phyloP scores from a whole-genome alignment of 129 eudicot genomes.

The Cynara cardunculus region DNA sequence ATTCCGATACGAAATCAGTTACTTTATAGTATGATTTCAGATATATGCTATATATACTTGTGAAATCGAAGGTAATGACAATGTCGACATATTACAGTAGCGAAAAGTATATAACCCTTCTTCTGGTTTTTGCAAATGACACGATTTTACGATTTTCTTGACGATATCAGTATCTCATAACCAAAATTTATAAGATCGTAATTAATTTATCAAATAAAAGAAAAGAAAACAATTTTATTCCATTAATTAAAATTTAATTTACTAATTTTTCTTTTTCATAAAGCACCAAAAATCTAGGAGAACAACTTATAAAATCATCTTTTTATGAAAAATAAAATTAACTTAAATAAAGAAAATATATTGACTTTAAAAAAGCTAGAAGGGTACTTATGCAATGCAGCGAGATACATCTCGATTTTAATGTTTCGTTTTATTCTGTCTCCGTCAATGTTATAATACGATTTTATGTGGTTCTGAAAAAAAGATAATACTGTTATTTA shows the following conservation, averaged over 20 bases:
- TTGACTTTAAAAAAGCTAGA: neutral
- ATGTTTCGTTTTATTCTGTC: too few relatives aligned
- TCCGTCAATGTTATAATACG: too few relatives aligned
- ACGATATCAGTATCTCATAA: neutral
- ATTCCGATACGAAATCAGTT: neutral
- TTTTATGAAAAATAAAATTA: constrained; percentile 4
- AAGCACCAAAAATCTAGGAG: constrained; percentile 1
- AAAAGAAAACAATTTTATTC: neutral
- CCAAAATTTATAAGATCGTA: neutral
- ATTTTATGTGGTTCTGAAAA: too few relatives aligned
- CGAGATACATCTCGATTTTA: too few relatives aligned
- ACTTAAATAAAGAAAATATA: constrained; percentile 14
- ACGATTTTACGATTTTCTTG: neutral
- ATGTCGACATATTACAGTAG: neutral
- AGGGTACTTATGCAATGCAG: too few relatives aligned
- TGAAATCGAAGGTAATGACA: neutral
- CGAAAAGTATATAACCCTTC: neutral
- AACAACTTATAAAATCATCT: constrained; percentile 14
- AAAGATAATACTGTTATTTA: too few relatives aligned
- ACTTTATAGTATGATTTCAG: neutral
- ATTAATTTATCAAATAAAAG: neutral
- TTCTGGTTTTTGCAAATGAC: neutral
- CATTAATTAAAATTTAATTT: neutral
- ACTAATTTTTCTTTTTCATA: neutral
- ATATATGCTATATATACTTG: neutral